Evolutionary conservation across 2,329 filamentous ascomycete genomes (phyloP), one percentile per base, ranked within the genome.

Genomic region (Ophiognomonia clavigignenti-juglandacearum): DNA sequence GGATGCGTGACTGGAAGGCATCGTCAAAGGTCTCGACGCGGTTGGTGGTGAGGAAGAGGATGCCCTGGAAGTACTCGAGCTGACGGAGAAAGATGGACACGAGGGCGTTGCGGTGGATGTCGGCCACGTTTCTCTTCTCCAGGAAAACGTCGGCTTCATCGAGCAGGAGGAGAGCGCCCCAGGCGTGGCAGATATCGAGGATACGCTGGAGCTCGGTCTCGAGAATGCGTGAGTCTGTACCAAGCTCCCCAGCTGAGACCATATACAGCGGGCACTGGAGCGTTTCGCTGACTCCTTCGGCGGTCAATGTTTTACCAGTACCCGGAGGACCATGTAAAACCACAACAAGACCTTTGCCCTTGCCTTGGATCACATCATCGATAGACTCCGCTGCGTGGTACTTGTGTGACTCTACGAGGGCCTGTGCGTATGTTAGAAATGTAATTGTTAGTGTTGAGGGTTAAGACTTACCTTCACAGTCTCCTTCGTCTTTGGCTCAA

Each of bases 51-150:
- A 96, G 67, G 70, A 96, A 95, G 4, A 95, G 65, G 44, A 95
- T 95, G 3, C 90, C 90, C 60, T 95, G 87, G 68, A 95, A 95
- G 64, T 95, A 96, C 65, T 96, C 91, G 0, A 96, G 73, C 47
- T 92, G 75, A 0, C 89, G 82, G 3, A 96, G 71, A 72, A 96
- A 96, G 58, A 95, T 88, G 62, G 83, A 88, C 43, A 95, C 90
- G 1, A 93, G 78, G 0, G 86, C 85, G 57, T 95, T 95, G 49
- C 89, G 83, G 60, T 90, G 85, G 43, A 95, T 84, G 57, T 95
- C 88, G 53, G 88, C 83, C 58, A 89, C 83, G 39, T 88, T 86
- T 2, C 89, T 82, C 64, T 88, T 86, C 70, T 95, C 87, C 9
- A 95, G 70, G 67, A 91, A 91, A 4, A 90, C 85, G 57, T 92